phyloP scores from a whole-genome alignment of 148 eudicot genomes.

The Silene conica region DNA sequence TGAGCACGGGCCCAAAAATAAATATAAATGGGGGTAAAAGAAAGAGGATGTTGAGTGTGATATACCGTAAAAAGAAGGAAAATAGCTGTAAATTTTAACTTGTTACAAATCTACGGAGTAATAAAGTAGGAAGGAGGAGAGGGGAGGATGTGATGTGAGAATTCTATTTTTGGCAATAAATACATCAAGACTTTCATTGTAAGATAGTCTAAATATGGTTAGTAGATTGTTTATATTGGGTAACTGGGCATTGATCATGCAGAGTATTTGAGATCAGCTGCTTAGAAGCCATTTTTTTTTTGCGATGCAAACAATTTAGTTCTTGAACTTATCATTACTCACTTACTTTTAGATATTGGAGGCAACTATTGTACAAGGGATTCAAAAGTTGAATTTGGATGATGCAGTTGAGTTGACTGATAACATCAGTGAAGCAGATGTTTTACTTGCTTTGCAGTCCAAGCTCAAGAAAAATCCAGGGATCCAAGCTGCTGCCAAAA shows the following conservation, averaged over 20 bases:
- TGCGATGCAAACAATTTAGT: neutral
- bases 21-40: neutral
- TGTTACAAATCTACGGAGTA: neutral
- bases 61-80: neutral
- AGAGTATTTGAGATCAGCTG: neutral
- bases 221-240: neutral
- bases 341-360: conserved; percentile 63
- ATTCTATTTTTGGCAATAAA: neutral
- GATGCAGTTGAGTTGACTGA: conserved; percentile 65
- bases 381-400: conserved; percentile 61
- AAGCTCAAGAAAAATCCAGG: conserved; percentile 80
- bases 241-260: neutral
- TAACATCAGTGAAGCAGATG: conserved; percentile 88
- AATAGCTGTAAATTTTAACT: neutral
- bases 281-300: neutral
- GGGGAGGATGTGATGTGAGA: neutral
- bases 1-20: too few species aligned
- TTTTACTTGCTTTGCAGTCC: conserved; percentile 70
- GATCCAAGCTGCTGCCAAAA: conserved; percentile 79
- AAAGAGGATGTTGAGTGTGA: neutral
- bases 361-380: conserved; percentile 69
- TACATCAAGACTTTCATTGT: neutral
- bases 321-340: conserved; percentile 28
- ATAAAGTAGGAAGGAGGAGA: neutral
- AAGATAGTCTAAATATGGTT: neutral